Percentiles rank a stretch among this genome's conserved stretches.
Evolutionary conservation across 2,329 filamentous ascomycete genomes (phyloP).

Genomic region (Sarocladium oryzae): DNA sequence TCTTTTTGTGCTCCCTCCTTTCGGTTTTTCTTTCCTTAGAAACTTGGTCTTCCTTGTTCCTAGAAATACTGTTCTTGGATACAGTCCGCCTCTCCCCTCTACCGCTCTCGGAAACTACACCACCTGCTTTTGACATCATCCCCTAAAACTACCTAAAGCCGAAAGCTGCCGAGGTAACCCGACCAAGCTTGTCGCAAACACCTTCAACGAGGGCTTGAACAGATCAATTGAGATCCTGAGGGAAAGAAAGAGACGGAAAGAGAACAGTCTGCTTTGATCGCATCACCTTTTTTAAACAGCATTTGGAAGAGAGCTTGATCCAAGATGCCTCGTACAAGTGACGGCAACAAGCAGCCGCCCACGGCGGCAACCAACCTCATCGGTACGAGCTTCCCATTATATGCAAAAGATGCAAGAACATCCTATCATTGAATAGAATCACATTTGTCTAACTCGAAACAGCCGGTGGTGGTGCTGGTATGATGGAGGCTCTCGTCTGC

Average conservation of each 20-base stretch:
- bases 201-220: neutral
- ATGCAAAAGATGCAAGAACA: too few species aligned
- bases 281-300: neutral
- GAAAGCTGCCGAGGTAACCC: constrained; percentile 7
- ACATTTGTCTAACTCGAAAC: constrained; percentile 5
- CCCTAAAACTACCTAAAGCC: neutral
- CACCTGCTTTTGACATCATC: constrained; percentile 9
- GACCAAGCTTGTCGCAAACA: neutral
- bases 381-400: constrained; percentile 46
- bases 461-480: constrained; percentile 95
- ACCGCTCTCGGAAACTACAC: too few species aligned
- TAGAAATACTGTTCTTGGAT: too few species aligned
- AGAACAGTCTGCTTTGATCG: neutral
- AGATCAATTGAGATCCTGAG: neutral
- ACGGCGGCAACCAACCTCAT: constrained; percentile 88
- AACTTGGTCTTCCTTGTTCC: too few species aligned
- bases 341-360: constrained; percentile 62
- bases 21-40: neutral
- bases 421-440: too few species aligned
- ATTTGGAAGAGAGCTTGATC: constrained; percentile 1
- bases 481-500: constrained; percentile 98
- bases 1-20: neutral
- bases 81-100: too few species aligned
- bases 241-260: neutral
- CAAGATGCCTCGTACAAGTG: constrained; percentile 27